Evolutionary conservation across 2,329 filamentous ascomycete species (phyloP), one percentile per base, ranked within the genome.

Genomic region (Curvularia sp.): DNA sequence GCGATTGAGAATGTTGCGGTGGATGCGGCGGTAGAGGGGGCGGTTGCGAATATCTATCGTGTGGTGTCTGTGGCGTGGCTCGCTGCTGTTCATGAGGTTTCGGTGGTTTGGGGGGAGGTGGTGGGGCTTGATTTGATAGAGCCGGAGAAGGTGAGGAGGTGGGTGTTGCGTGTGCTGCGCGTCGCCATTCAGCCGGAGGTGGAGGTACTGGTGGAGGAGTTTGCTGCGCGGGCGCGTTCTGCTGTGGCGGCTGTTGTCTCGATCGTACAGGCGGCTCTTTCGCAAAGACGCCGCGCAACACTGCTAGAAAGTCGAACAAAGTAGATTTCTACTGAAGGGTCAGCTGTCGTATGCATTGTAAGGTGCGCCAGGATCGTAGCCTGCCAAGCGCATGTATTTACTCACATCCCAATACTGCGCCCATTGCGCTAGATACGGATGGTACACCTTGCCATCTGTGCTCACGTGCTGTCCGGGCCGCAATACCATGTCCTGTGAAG

Each of bases 381-480:
- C 19, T 41, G 23, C 39, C 5, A 8, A 46, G 60, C 55, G 42
- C 61, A 51, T 47, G 19, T 25, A 5, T 3, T 1, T 45, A 87
- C 90, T 81, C 77, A 96, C 92, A 86, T 97, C 92, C 90, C 91
- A 95, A 68, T 91, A 94, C 65, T 92, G 88, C 30, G 84, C 81
- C 95, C 95, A 99, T 61, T 92, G 89, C 30, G 92, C 91, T 46
- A 99, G 81, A 76, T 98, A 99, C 36, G 95, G 95, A 75, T 99
- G 95, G 75, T 98, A 99, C 63, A 98, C 87, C 74, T 91, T 89
- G 25, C 95, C 95, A 71, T 98, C 94, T 5, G 91, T 88, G 72
- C 95, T 93, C 59, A 99, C 93, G 81, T 99, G 93, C 74, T 99
- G 95, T 0, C 95, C 95, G 0, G 93, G 92, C 19, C 94, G 86